Evolutionary conservation across 768 basidiomycete species (phyloP).

Genomic region (Leccinum subtestaceum): DNA sequence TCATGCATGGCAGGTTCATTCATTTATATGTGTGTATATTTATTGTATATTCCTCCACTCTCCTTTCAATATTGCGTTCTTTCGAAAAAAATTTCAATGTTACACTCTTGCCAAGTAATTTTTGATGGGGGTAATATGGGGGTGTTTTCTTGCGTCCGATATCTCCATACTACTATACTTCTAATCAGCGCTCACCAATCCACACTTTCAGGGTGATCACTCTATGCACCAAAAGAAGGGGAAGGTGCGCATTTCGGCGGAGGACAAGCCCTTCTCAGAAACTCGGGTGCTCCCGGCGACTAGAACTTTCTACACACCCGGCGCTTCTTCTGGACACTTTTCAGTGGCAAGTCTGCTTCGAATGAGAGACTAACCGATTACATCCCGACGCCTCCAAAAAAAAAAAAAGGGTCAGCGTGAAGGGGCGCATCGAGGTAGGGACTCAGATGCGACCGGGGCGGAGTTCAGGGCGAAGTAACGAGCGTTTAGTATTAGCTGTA

Average conservation of each 20-base stretch:
- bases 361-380: not conserved
- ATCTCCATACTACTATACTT: not conserved
- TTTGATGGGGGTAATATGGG: conserved; percentile 2
- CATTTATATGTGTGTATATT: conserved; percentile 4
- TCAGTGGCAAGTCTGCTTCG: not conserved
- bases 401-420: not conserved
- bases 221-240: not conserved
- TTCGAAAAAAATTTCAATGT: not conserved
- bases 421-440: not conserved
- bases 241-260: not conserved
- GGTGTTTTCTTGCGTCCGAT: not conserved
- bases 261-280: not conserved
- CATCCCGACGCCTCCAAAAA: not conserved
- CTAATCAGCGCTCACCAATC: not conserved
- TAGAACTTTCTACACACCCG: not conserved
- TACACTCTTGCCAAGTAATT: not conserved
- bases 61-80: not conserved
- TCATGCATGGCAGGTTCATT: conserved; percentile 1
- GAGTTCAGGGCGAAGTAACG: not conserved
- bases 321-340: not conserved
- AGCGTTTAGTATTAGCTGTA: no score
- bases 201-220: no score
- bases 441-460: not conserved
- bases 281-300: not conserved
- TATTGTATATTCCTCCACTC: conserved; percentile 1